Evolutionary conservation across 345 rosid genomes (phyloP).

Genomic region (Anastatica hierochuntica): DNA sequence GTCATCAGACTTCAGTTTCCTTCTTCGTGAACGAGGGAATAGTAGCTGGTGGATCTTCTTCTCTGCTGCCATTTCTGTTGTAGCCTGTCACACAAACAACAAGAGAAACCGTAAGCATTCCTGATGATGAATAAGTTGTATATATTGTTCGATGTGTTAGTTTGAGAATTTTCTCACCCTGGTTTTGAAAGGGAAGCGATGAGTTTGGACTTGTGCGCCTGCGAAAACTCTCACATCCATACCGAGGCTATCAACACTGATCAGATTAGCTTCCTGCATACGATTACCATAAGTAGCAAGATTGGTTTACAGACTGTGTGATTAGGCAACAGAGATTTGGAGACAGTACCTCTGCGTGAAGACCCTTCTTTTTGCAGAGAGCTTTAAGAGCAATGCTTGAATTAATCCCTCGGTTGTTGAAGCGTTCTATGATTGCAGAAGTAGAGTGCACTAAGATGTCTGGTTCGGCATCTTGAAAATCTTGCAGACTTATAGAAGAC

Average conservation of each 20-base stretch:
- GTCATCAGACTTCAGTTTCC: slow-evolving; percentile 48
- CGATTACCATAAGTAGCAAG: background rate
- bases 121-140: background rate
- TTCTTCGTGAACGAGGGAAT: slow-evolving; percentile 70
- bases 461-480: slow-evolving; percentile 91
- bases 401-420: slow-evolving; percentile 48
- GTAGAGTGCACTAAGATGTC: slow-evolving; percentile 65
- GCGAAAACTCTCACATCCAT: slow-evolving; percentile 70
- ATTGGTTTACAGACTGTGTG: background rate
- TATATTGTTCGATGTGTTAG: slow-evolving; percentile 1
- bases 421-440: slow-evolving; percentile 54
- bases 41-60: slow-evolving; percentile 77
- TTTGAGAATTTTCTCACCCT: slow-evolving; percentile 33
- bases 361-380: slow-evolving; percentile 86
- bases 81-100: slow-evolving; percentile 48
- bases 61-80: slow-evolving; percentile 63
- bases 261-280: slow-evolving; percentile 55
- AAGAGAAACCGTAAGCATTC: background rate
- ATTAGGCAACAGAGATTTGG: background rate
- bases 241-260: slow-evolving; percentile 89
- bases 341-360: slow-evolving; percentile 53
- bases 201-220: slow-evolving; percentile 68
- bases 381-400: slow-evolving; percentile 66
- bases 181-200: slow-evolving; percentile 84
- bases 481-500: slow-evolving; percentile 55